Evolutionary conservation across 805 yeast genomes (phyloP).

Genomic region (Debaryomyces tyrocola): DNA sequence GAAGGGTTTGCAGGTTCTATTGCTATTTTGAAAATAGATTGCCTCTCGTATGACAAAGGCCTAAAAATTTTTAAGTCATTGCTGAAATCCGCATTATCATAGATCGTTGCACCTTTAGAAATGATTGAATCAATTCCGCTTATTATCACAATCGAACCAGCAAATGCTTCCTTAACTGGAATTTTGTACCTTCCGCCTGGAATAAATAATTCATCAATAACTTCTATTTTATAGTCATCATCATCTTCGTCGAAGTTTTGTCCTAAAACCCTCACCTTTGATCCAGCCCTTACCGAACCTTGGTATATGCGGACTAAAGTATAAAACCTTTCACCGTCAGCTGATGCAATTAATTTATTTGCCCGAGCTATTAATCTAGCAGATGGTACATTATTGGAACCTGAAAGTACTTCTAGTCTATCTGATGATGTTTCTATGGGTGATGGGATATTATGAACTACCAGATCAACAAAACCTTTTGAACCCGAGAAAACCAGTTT

Average conservation of each 20-base stretch:
- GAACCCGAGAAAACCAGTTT: conserved; percentile 50
- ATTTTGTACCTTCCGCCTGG: conserved; percentile 72
- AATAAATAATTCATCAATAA: conserved; percentile 45
- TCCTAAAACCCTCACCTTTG: conserved; percentile 55
- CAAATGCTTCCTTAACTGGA: conserved; percentile 50
- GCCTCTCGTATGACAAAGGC: conserved; percentile 44
- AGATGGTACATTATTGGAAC: neutral
- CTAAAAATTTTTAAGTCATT: conserved; percentile 26
- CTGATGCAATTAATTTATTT: conserved; percentile 55
- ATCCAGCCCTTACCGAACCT: conserved; percentile 56
- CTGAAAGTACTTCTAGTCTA: conserved; percentile 1
- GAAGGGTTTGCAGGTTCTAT: conserved; percentile 80
- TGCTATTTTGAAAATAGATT: conserved; percentile 75
- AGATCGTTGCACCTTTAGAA: conserved; percentile 61
- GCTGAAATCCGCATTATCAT: conserved; percentile 19
- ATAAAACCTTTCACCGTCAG: conserved; percentile 52
- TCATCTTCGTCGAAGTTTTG: conserved; percentile 49
- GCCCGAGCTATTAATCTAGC: conserved; percentile 21
- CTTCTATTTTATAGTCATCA: conserved; percentile 50
- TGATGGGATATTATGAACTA: conserved; percentile 30
- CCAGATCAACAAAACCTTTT: conserved; percentile 53
- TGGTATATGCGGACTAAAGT: conserved; percentile 62
- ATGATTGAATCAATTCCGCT: conserved; percentile 60
- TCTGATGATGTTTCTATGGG: conserved; percentile 15
- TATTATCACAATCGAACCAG: conserved; percentile 70